These are phyloP conservation scores for Fusarium redolens DNA, from an alignment of 2,329 filamentous ascomycete genomes.

Conservation along the genomic window DNA sequence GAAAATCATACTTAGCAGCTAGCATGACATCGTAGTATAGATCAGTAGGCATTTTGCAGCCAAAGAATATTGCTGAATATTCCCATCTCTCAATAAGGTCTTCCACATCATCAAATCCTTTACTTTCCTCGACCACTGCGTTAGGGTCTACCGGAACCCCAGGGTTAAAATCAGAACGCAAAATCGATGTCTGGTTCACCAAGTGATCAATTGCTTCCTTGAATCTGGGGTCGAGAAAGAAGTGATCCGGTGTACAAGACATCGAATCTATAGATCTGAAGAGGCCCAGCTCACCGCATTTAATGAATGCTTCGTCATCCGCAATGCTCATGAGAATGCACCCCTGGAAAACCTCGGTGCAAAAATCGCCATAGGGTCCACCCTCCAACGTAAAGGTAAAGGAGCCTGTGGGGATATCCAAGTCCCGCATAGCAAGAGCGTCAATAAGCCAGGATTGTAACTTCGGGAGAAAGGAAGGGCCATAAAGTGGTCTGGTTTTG, in stretches of 20 bases:
- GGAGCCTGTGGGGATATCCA: fast-evolving
- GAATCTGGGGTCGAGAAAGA: not conserved
- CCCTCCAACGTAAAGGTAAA: not conserved
- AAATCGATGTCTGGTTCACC: not conserved
- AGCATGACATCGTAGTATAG: not conserved
- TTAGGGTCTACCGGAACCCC: not conserved
- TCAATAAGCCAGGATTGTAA: not conserved
- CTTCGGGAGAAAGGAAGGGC: fast-evolving
- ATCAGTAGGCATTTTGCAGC: fast-evolving
- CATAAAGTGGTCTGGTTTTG: not conserved
- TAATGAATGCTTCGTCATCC: not conserved
- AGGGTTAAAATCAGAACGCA: not conserved
- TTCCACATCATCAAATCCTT: not conserved
- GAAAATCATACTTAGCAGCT: not conserved
- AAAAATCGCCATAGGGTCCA: not conserved
- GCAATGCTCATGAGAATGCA: not conserved
- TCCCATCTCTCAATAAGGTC: fast-evolving
- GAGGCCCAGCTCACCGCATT: not conserved
- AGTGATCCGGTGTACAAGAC: no score
- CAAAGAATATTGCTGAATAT: fast-evolving
- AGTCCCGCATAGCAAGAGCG: not conserved
- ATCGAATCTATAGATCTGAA: not conserved
- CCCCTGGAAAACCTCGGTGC: not conserved
- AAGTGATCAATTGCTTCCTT: not conserved
- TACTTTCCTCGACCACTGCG: not conserved